Evolutionary conservation across 305 asterid genomes (phyloP), one percentile per base, ranked within the genome.

Genomic region (Fraxinus dipetala): DNA sequence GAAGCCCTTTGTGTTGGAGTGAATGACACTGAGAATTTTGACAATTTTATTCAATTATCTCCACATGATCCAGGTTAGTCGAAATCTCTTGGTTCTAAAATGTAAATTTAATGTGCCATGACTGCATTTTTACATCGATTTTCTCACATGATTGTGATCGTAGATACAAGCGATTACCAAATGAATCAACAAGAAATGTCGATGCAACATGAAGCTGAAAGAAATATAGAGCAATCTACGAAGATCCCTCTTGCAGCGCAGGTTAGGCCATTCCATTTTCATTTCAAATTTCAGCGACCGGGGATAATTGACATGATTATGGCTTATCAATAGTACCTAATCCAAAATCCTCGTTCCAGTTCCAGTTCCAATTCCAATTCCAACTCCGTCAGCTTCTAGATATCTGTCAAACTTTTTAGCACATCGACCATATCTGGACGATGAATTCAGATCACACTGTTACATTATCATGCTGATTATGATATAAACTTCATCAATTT

Each of bases 1-100:
- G 86, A 94, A 77, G 91, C 95, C 77, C 69, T 94, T 9, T 85
- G 86, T 3, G 91, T 94, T 32, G 97, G 97, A 80, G 40, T 86
- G 22, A 79, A 85, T 11, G 85, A 77, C 10, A 79, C 79, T 4
- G 86, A 84, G 22, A 20, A 40, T 61, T 45, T 72, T 0, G 72
- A 83, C 35, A 73, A 76, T 72, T 65, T 70, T 78, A 79, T 84
- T 69, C 95, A 54, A 59, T 83, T 83, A 16, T 32, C 90, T 13
- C 82, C 87, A 13, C 70, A 78, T 18, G 67, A n/a, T 61, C 20
- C 88, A 83, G 91, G 98, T 91, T 6, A 30, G 78, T 83, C 11
- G 1, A 48, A 20, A 24, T 76, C 73, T 65, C 18, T 22, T 65
- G 34, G 35, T 26, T 18, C 73, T 24, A 9, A 54, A 26, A n/a